Evolutionary conservation across 2,329 filamentous ascomycete species (phyloP), one percentile per base, ranked within the genome.

Genomic region (Penicillium sp.): DNA sequence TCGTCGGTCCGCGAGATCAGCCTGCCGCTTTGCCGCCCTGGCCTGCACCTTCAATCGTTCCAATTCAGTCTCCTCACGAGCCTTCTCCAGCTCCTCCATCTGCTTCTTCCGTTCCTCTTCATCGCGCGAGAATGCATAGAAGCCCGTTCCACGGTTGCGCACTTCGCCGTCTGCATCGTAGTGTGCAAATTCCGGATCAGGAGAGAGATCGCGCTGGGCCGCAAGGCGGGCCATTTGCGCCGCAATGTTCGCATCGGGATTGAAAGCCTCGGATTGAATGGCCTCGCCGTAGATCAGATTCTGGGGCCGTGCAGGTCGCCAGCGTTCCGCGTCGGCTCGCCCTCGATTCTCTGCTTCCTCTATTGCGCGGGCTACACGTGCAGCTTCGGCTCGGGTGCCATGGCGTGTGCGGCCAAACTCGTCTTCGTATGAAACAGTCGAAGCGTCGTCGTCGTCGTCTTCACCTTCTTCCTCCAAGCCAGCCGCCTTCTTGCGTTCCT

Each of bases 91-190:
- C 47, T 82, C 84, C 65, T 85, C 83, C 91, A 98, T 96, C 82
- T 98, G 91, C 69, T 77, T 76, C 71, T 88, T 81, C 50, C 85
- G 77, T 64, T 82, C 81, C 65, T 84, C 87, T 71, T 89, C 88
- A 74, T 96, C 90, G 65, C 84, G 85, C 59, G 89, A 91, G 73
- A 99, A 98, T 58, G 90, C 88, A 79, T 92, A 97, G 78, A 98
- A 99, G 0, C 91, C 95, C 0, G 90, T 91, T 4, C 95, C 95
- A 69, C 95, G 94, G 47, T 87, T 91, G 61, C 95, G 83, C 51
- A 96, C 87, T 82, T 99, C 95, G 61, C 84, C 84, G 61, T 86
- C 85, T 1, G 91, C 91, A 74, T 97, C 90, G 76, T 98, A 99
- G 77, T 98, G 94, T 69, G 83, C 82, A 67, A 89, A 86, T 7